Base-by-base conservation (phyloP, 345 rosid genomes). In the Populus pruinosa region DNA sequence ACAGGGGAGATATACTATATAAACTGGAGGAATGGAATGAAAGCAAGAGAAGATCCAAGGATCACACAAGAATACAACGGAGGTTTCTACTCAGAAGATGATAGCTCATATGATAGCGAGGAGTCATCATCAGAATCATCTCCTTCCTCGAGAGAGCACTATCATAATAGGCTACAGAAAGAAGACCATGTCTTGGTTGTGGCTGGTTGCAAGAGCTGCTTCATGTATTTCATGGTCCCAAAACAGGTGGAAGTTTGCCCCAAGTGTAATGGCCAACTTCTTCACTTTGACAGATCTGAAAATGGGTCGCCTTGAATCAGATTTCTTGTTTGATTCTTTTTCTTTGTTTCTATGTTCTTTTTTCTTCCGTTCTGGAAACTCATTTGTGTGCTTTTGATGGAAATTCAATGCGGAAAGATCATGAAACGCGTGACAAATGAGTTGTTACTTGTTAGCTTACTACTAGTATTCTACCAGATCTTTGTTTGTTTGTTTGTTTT, bases 211-310 rank as follows among this genome's bases (percentile, higher is more conserved):
- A 93, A 93, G 83, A 88, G 89, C 84, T 95, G 99, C 82, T 85
- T 90, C 20, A 95, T 95, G 94, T 94, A 94, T 74, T 88, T 85
- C 88, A 93, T 94, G 99, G 91, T 94, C 14, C 96, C 99, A 7
- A 93, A 91, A 82, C 87, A 85, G 67, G 90, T 88, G 27, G 87
- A 86, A 79, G 92, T 85, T 75, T 95, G 99, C 86, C 98, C 98
- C 75, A 91, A 87, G 84, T 95, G 99, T 59, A 79, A 79, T 71
- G 87, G 91, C 73, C 98, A 89, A 70, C 92, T 95, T 74, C 90
- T 95, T 67, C 98, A 92, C 81, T 93, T 95, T 71, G 91, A 89
- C 82, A 89, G 87, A 78, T 85, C 89, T 64, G 86, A 85, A 66
- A 83, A 78, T 77, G 79, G 75, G 72, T 86, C 88, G 66, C 86